Percentiles rank a stretch among this genome's conserved stretches.
These are phyloP conservation scores for Entomortierella beljakovae DNA, from an alignment of 192 early-diverging fungal species.

Conservation along the genomic window DNA sequence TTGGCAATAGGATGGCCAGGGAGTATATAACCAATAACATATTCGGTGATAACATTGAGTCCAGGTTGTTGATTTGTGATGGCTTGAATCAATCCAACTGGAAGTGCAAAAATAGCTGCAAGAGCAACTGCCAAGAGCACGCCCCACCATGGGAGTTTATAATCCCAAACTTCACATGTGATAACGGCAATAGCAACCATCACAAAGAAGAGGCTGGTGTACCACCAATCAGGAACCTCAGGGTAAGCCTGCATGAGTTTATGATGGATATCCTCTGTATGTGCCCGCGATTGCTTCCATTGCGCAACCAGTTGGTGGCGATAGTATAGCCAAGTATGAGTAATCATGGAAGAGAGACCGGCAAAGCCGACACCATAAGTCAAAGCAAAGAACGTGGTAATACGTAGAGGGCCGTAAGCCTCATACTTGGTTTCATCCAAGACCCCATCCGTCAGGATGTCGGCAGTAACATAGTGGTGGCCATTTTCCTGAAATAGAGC, in stretches of 20 bases:
- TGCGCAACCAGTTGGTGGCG: slow-evolving; percentile 64
- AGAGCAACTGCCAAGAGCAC: slow-evolving; percentile 58
- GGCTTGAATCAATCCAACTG: slow-evolving; percentile 68
- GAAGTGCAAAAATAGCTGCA: slow-evolving; percentile 57
- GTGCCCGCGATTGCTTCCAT: slow-evolving; percentile 45
- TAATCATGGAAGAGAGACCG: slow-evolving; percentile 63
- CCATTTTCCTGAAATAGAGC: slow-evolving; percentile 52
- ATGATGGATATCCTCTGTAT: slow-evolving; percentile 65
- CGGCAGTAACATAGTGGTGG: slow-evolving; percentile 17
- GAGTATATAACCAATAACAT: slow-evolving; percentile 65
- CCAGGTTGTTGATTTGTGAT: slow-evolving; percentile 62
- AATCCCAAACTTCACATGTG: slow-evolving; percentile 34
- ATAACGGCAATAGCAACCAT: slow-evolving; percentile 51
- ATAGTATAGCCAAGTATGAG: slow-evolving; percentile 71
- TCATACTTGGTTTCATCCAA: slow-evolving; percentile 59
- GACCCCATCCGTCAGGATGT: slow-evolving; percentile 40
- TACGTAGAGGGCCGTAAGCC: slow-evolving; percentile 59
- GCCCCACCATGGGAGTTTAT: slow-evolving; percentile 63
- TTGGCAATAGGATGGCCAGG: slow-evolving; percentile 65
- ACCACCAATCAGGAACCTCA: slow-evolving; percentile 70
- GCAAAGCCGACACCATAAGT: slow-evolving; percentile 66
- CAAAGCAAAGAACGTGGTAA: slow-evolving; percentile 62
- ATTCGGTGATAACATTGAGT: slow-evolving; percentile 70
- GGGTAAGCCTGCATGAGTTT: slow-evolving; percentile 73
- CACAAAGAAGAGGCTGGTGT: slow-evolving; percentile 52